Conservation (phyloP, 2,329 filamentous ascomycete species). For the Rugonectria rugulosa region DNA sequence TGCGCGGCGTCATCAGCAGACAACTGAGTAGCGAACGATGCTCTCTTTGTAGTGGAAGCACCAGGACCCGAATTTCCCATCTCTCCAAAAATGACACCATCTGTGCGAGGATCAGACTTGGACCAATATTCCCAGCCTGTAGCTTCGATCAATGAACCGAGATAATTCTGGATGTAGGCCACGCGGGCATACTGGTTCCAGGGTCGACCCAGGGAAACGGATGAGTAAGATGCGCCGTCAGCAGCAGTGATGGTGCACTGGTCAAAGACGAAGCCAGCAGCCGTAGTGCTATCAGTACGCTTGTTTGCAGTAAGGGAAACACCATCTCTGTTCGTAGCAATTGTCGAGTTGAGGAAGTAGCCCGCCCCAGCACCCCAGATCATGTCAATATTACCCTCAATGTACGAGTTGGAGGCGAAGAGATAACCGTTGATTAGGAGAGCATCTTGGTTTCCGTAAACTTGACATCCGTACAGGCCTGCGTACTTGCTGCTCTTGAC, state of each 20-base stretch:
- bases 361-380: constrained; percentile 51
- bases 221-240: constrained; percentile 32
- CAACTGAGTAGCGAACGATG: constrained; percentile 32
- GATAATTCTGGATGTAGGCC: constrained; percentile 30
- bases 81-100: constrained; percentile 31
- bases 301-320: constrained; percentile 47
- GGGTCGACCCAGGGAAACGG: constrained; percentile 31
- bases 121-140: constrained; percentile 34
- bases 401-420: constrained; percentile 53
- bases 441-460: constrained; percentile 59
- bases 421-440: constrained; percentile 56
- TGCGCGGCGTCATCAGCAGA: constrained; percentile 9
- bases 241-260: constrained; percentile 42
- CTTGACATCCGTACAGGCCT: constrained; percentile 51
- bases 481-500: constrained; percentile 46
- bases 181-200: constrained; percentile 35
- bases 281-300: constrained; percentile 46
- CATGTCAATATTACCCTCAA: constrained; percentile 59
- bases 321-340: constrained; percentile 41
- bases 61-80: constrained; percentile 30
- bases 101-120: constrained; percentile 30
- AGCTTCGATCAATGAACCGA: constrained; percentile 20
- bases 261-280: constrained; percentile 46
- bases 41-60: constrained; percentile 26
- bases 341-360: constrained; percentile 50